Percentiles rank a stretch among this genome's conserved stretches.
These are phyloP conservation scores for Triangularia verruculosa DNA, from an alignment of 2,329 filamentous ascomycete genomes.

Conservation along the genomic window DNA sequence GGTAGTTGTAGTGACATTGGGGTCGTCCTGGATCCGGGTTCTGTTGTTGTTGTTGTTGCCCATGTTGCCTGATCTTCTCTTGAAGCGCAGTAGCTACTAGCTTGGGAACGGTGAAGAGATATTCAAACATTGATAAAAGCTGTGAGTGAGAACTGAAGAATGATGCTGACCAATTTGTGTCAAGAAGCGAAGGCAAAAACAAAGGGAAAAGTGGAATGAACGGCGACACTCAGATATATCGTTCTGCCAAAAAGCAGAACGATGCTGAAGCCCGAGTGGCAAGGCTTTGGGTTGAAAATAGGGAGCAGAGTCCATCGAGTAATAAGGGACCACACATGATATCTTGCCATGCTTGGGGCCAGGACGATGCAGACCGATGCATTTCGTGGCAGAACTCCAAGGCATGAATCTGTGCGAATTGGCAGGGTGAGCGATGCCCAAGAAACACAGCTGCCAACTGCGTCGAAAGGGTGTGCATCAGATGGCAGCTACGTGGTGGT, in stretches of 20 bases:
- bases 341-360: not conserved
- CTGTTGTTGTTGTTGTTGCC: conserved; percentile 12
- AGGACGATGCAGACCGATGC: not conserved
- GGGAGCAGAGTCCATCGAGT: conserved; percentile 11
- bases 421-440: conserved; percentile 1
- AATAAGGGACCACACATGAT: conserved; percentile 5
- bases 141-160: not conserved
- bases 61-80: conserved; percentile 23
- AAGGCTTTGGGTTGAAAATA: not conserved
- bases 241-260: not conserved
- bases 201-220: not conserved
- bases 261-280: conserved; percentile 10
- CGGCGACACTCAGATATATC: not conserved
- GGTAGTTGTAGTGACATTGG: conserved; percentile 24
- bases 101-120: conserved; percentile 19
- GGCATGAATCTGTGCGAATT: not conserved
- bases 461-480: not conserved
- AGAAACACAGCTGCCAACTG: not conserved
- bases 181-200: not conserved
- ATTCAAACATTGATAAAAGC: conserved; percentile 21
- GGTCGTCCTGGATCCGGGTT: conserved; percentile 14
- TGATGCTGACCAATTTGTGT: not conserved
- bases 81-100: conserved; percentile 20
- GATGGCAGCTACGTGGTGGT: conserved; percentile 20
- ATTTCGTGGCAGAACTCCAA: conserved; percentile 2